Conservation (phyloP, 257 asterid genomes). For the Fraxinus cuspidata region DNA sequence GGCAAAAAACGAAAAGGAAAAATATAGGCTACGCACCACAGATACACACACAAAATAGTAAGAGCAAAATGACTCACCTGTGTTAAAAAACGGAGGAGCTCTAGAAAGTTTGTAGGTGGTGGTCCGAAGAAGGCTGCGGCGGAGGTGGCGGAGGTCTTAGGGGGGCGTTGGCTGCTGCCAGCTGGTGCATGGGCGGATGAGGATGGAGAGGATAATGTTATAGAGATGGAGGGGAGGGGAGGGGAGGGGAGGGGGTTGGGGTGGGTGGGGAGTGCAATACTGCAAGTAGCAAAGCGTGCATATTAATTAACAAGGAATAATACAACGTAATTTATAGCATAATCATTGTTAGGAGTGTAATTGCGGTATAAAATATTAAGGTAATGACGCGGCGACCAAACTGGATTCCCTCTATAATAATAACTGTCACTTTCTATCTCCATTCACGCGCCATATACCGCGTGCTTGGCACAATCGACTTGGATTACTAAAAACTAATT, state of each 20-base stretch:
- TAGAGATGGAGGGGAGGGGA: conserved; percentile 31
- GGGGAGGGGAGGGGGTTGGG: conserved; percentile 1
- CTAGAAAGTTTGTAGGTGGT: neutral
- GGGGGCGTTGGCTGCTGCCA: neutral
- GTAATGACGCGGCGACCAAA: conserved; percentile 43
- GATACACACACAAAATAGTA: neutral
- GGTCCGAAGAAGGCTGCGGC: neutral
- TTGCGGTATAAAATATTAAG: conserved; percentile 16
- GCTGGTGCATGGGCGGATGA: conserved; percentile 8
- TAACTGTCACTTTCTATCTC: conserved; percentile 2
- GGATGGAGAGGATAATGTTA: conserved; percentile 13
- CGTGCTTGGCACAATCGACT: conserved; percentile 8
- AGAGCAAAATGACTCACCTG: neutral
- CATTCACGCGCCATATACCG: conserved; percentile 20
- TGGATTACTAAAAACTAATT: no score
- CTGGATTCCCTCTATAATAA: conserved; percentile 24
- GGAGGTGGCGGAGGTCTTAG: neutral
- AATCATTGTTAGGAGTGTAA: conserved; percentile 15
- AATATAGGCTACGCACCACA: no score
- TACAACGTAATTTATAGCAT: neutral
- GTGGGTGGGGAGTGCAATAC: conserved; percentile 21
- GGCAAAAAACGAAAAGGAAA: no score
- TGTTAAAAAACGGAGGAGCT: neutral
- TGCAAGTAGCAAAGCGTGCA: neutral
- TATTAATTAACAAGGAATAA: conserved; percentile 9